Base-by-base conservation (phyloP, 768 basidiomycete species). In the Auricularia sp. region DNA sequence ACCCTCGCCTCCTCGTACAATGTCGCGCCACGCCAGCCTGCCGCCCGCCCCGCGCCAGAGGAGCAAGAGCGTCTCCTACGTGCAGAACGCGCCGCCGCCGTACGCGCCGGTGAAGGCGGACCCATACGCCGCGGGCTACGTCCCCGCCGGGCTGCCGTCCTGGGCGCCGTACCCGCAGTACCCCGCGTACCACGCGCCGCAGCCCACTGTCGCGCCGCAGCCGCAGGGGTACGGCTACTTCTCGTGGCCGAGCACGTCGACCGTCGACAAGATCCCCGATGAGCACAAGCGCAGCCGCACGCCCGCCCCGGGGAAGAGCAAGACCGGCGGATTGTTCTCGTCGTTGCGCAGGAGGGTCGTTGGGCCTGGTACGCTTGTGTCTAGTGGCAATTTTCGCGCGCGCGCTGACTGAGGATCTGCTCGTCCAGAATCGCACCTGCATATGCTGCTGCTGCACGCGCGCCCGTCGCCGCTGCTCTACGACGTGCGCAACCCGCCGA, bases 221-320 rank as follows among this genome's bases (percentile, higher is more conserved):
- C 56, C 56, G 34, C 56, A 59, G 56, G 56, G 56, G 21, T 59
- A 59, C 34, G 56, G 56, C 13, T 59, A 59, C 29, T 59, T 59
- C 56, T 24, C 13, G 29, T 59, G 56, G 56, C 56, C 56, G 56
- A 8, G 7, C 21, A 59, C 56, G 29, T 29, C 24, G 21, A 59
- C 56, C 56, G 56, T 59, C 56, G 56, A 59, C 56, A 14, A 59
- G 56, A 59, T 59, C 56, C 56, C 56, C 56, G 56, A 59, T 3
- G 56, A 59, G 21, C 24, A 59, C 29, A 59, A 59, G 56, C 34
- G 34, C n/a, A 24, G 21, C 56, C 13, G 29, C 21, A 59, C 56
- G 18, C 24, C 56, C 56, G 24, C 11, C 21, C 56, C 34, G 1
- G 10, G 5, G 29, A 24, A 34, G 21, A 59, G 34, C 56, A 33